These are phyloP conservation scores for Boletus rubropictus DNA, from an alignment of 768 basidiomycete species.

Conservation along the genomic window DNA sequence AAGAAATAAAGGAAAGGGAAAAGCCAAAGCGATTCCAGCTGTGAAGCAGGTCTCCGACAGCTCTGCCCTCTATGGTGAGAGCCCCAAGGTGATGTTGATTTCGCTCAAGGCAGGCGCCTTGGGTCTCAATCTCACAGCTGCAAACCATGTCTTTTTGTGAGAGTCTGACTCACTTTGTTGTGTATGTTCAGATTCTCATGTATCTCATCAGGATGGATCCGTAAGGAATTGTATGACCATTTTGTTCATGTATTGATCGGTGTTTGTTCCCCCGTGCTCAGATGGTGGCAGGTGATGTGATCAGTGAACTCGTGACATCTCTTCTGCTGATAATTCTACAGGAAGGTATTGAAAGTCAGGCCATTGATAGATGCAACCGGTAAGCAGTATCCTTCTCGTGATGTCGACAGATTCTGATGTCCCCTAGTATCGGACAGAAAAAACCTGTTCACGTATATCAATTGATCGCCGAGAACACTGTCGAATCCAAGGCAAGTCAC, in stretches of 20 bases:
- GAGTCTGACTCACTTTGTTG: constrained; percentile 22
- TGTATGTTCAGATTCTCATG: constrained; percentile 3
- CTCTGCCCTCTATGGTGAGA: constrained; percentile 31
- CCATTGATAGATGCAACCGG: constrained; percentile 77
- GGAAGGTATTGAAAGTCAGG: constrained; percentile 82
- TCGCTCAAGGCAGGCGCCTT: constrained; percentile 85
- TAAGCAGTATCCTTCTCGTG: constrained; percentile 15
- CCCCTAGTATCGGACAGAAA: constrained; percentile 65
- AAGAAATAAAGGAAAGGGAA: constrained; percentile 38
- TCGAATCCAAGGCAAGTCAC: constrained; percentile 71
- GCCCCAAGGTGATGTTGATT: constrained; percentile 79
- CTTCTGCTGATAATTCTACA: constrained; percentile 23
- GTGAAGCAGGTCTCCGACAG: constrained; percentile 16
- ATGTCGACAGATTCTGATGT: constrained; percentile 2
- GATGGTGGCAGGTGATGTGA: constrained; percentile 68
- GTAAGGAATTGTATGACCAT: constrained; percentile 39
- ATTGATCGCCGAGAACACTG: constrained; percentile 82
- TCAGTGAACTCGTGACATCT: not conserved
- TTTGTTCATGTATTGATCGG: constrained; percentile 10
- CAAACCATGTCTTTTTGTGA: constrained; percentile 80
- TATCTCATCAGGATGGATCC: constrained; percentile 63
- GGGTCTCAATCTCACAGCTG: constrained; percentile 82
- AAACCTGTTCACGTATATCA: constrained; percentile 85
- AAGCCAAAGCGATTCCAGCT: constrained; percentile 21
- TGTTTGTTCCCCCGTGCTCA: constrained; percentile 23